Percentiles rank a stretch among this genome's conserved stretches.
phyloP scores from a whole-genome alignment of 345 rosid species.

The Eucalyptus dawsonii region DNA sequence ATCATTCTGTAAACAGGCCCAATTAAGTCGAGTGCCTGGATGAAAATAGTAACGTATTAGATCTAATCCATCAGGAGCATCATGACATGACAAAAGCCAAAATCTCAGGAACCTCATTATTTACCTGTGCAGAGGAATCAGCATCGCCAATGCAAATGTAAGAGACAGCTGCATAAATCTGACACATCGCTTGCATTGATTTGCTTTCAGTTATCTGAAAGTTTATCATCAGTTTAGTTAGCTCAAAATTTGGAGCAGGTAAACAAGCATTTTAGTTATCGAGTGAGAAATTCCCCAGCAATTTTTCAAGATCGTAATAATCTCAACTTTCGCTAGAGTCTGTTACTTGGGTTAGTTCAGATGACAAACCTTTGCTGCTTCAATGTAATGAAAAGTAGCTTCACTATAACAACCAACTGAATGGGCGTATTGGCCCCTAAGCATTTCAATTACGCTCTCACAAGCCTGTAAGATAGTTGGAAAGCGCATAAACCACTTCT shows the following conservation, averaged over 20 bases:
- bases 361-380: slow-evolving; percentile 68
- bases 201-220: slow-evolving; percentile 80
- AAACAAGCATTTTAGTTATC: neutral
- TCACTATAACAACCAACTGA: slow-evolving; percentile 89
- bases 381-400: slow-evolving; percentile 89
- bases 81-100: neutral
- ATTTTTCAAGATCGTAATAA: neutral
- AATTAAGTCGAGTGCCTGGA: slow-evolving; percentile 87
- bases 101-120: neutral
- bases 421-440: slow-evolving; percentile 95
- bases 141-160: slow-evolving; percentile 87
- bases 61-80: neutral
- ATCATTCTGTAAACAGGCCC: slow-evolving; percentile 74
- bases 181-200: slow-evolving; percentile 88
- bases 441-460: slow-evolving; percentile 92
- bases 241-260: neutral
- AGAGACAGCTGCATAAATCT: slow-evolving; percentile 89
- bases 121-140: slow-evolving; percentile 87
- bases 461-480: slow-evolving; percentile 90
- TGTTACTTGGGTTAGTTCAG: neutral
- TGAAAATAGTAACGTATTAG: neutral
- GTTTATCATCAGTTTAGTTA: neutral
- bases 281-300: neutral
- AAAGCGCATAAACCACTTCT: slow-evolving; percentile 70
- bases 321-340: neutral